Percentiles rank a stretch among this genome's conserved stretches.
These are phyloP conservation scores for Nemania serpens DNA, from an alignment of 2,329 filamentous ascomycete species.

Conservation along the genomic window DNA sequence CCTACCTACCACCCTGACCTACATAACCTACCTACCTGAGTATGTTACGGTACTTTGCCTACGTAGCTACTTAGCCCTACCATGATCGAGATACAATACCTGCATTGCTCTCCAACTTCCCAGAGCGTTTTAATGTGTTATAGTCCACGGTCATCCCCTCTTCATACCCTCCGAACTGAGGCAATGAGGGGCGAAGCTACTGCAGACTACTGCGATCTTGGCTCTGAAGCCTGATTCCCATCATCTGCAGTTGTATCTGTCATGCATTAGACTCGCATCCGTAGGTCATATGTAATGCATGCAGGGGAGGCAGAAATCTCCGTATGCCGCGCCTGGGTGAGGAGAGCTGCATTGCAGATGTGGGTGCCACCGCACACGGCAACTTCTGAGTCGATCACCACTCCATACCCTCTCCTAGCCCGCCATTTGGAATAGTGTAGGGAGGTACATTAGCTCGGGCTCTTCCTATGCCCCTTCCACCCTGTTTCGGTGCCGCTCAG, in stretches of 20 bases:
- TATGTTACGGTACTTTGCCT: not conserved
- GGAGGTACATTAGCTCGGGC: not conserved
- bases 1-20: too few species aligned
- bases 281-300: conserved; percentile 26
- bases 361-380: conserved; percentile 21
- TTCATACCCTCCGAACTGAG: conserved; percentile 8
- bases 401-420: not conserved
- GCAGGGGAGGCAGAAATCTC: conserved; percentile 27
- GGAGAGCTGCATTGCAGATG: conserved; percentile 26
- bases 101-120: not conserved
- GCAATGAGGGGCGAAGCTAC: conserved; percentile 17
- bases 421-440: not conserved
- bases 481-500: not conserved
- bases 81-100: not conserved
- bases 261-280: conserved; percentile 26
- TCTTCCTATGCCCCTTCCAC: not conserved
- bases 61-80: not conserved
- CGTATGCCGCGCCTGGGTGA: conserved; percentile 21
- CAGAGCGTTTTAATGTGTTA: not conserved
- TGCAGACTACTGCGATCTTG: conserved; percentile 15
- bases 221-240: conserved; percentile 25
- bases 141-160: not conserved
- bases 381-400: conserved; percentile 19
- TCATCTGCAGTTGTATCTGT: conserved; percentile 20
- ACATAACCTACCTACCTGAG: too few species aligned